Evolutionary conservation across 768 basidiomycete genomes (phyloP), one percentile per base, ranked within the genome.

Genomic region (Boletus rex-veris): DNA sequence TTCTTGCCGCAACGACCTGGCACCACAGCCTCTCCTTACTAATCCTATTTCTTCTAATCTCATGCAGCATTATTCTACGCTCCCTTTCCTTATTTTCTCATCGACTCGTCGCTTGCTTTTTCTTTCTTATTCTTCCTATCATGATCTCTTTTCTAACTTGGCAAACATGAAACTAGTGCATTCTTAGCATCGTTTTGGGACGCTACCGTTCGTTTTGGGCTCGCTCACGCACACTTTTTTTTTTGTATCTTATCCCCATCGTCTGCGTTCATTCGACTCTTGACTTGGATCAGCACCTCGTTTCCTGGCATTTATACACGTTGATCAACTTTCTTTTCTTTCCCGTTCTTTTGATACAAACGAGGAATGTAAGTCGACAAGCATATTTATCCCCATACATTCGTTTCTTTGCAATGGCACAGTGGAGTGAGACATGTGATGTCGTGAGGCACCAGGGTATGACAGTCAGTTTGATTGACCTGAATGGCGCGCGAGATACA

Each of bases 131-230:
- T 47, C 30, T 48, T 48, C 45, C 7, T 16, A 11, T 19, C 0
- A 12, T 7, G 12, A 33, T 31, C 4, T 5, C 30, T 21, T 26
- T 18, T 33, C 39, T 24, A 11, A 10, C 47, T 39, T 38, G 36
- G 50, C 59, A 14, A 8, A 28, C 28, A 28, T 28, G 28, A 28
- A 5, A 28, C 33, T 30, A 39, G 21, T 40, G 41, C 45, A 6
- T 48, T 42, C 42, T n/a, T 30, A 38, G 60, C 61, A 63, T 63
- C 30, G 42, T 50, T 63, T 44, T 51, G 43, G 60, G 61, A 63
- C 57, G 24, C 33, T 28, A 35, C 45, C 41, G n/a, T 45, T 48
- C n/a, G 28, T 15, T 54, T 55, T 33, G 42, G 5, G 28, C 9
- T 57, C 15, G 30, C 33, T 48, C 42, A 40, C 11, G 36, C 37